Percentiles rank a stretch among this genome's conserved stretches.
Evolutionary conservation across 306 rosid species (phyloP).

Genomic region (Albizia julibrissin): DNA sequence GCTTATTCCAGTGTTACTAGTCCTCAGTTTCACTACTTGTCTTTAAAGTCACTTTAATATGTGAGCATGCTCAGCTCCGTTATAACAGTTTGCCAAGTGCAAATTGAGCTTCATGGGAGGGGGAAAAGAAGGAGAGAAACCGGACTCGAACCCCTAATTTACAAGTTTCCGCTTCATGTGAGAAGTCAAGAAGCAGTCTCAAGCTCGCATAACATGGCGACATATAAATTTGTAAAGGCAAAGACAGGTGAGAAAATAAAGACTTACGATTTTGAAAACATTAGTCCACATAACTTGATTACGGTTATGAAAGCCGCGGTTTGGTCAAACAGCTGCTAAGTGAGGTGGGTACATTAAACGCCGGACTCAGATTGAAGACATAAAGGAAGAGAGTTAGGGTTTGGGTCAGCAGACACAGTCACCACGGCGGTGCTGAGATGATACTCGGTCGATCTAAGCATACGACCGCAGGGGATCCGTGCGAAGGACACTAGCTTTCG

Average conservation of each 20-base stretch:
- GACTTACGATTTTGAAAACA: conserved; percentile 53
- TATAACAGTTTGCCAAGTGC: not conserved
- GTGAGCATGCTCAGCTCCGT: not conserved
- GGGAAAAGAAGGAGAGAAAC: not conserved
- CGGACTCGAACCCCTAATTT: conserved; percentile 6
- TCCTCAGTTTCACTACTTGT: not conserved
- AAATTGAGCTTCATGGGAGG: not conserved
- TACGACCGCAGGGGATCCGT: not conserved
- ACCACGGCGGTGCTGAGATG: not conserved
- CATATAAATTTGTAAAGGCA: not conserved
- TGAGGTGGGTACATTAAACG: not conserved
- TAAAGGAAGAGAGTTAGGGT: conserved; percentile 36
- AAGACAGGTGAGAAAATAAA: not conserved
- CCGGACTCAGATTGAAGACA: not conserved
- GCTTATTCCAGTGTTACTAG: not conserved
- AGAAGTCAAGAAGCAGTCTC: not conserved
- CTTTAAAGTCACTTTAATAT: not conserved
- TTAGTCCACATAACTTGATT: conserved; percentile 50
- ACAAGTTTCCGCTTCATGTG: not conserved
- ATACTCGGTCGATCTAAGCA: conserved; percentile 13
- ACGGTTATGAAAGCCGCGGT: not conserved
- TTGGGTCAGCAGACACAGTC: conserved; percentile 6
- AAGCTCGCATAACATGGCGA: not conserved
- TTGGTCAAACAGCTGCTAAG: not conserved
- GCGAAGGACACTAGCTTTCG: not conserved